A percentile compares a stretch with the other conserved stretches of the same genome.
Evolutionary conservation across 169 alveolate genomes (phyloP).

Genomic region (Plasmodium relictum): DNA sequence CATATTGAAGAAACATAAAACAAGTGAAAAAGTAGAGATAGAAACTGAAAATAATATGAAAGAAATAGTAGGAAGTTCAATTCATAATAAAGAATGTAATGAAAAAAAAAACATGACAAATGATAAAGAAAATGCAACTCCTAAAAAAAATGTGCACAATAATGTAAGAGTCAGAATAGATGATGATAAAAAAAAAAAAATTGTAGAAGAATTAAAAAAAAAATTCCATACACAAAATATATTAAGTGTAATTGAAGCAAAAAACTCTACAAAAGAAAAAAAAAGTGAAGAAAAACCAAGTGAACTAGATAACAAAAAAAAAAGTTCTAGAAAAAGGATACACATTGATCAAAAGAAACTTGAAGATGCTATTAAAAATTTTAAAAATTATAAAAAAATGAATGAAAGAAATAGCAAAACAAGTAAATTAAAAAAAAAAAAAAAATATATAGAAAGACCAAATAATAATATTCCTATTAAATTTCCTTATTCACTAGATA

Average conservation of each 20-base stretch:
- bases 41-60: background rate
- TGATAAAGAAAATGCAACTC: background rate
- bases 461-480: background rate
- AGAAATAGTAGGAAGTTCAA: background rate
- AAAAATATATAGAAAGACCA: background rate
- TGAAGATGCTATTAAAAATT: constrained; percentile 20
- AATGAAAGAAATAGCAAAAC: background rate
- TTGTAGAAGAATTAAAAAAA: constrained; percentile 34
- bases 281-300: background rate
- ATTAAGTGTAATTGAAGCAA: background rate
- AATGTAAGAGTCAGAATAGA: background rate
- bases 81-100: background rate
- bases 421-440: background rate
- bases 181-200: background rate
- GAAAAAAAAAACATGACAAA: constrained; percentile 9
- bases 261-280: background rate
- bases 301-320: background rate
- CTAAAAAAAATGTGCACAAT: background rate
- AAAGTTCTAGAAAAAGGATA: constrained; percentile 5
- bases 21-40: background rate
- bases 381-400: constrained; percentile 47
- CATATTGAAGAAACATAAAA: background rate
- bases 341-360: constrained; percentile 49
- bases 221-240: constrained; percentile 8
- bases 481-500: constrained; percentile 43